These are phyloP conservation scores for Eucalyptus victrix DNA, from an alignment of 345 rosid species.

Conservation along the genomic window DNA sequence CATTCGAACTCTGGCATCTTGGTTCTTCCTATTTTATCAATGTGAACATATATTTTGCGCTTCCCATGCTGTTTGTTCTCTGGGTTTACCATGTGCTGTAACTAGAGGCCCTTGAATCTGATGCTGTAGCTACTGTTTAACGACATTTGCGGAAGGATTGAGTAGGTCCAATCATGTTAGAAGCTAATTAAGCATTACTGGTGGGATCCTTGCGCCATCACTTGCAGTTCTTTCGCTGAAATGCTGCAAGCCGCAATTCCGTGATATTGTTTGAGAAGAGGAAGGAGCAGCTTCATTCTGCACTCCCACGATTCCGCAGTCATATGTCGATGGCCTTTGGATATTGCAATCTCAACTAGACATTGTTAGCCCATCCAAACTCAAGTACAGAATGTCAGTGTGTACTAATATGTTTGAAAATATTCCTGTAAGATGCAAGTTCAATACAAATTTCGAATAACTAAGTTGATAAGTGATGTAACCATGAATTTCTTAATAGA, in stretches of 20 bases:
- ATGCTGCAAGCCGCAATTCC: background rate
- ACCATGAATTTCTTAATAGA: no score
- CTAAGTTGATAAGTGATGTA: no score
- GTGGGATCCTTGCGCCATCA: background rate
- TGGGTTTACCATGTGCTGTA: background rate
- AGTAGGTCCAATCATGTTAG: background rate
- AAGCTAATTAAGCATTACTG: background rate
- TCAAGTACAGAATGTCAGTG: no score
- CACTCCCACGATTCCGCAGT: background rate
- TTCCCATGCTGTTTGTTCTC: background rate
- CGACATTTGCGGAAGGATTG: background rate
- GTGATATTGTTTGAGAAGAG: background rate
- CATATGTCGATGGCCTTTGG: background rate
- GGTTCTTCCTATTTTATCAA: background rate
- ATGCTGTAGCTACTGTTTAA: background rate
- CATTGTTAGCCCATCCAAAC: no score
- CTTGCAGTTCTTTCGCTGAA: background rate
- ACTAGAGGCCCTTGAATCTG: background rate
- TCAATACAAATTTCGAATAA: background rate
- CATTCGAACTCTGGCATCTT: background rate
- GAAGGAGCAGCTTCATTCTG: background rate
- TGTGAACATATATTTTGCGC: background rate
- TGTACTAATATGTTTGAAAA: background rate
- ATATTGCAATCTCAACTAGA: no score
- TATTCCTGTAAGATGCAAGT: background rate